A percentile compares a stretch with the other conserved stretches of the same genome.
Conservation (phyloP, 2,329 filamentous ascomycete genomes). For the Sclerotinia trifoliorum region DNA sequence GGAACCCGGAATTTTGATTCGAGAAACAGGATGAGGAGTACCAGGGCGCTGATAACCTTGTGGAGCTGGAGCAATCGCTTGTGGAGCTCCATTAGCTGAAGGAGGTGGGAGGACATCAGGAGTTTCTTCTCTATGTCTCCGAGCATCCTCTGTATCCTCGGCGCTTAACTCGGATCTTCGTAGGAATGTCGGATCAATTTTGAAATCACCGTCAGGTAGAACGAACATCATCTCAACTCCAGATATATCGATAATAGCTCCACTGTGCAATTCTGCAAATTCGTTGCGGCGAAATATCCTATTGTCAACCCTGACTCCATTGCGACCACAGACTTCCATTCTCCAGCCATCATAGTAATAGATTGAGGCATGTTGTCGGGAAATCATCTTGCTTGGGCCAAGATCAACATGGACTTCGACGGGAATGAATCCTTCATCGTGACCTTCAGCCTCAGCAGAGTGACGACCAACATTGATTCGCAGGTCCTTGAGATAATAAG, state of each 20-base stretch:
- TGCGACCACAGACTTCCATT: conserved; percentile 83
- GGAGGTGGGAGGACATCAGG: neutral
- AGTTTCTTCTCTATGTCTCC: conserved; percentile 4
- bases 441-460: conserved; percentile 15
- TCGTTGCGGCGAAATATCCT: conserved; percentile 63
- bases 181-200: conserved; percentile 67
- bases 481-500: conserved; percentile 77
- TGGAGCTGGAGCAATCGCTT: conserved; percentile 59
- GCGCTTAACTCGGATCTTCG: conserved; percentile 56
- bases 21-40: conserved; percentile 49
- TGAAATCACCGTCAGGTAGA: conserved; percentile 68
- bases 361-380: conserved; percentile 72
- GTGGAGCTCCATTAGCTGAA: conserved; percentile 35
- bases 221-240: conserved; percentile 99
- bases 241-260: conserved; percentile 87
- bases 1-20: conserved; percentile 31
- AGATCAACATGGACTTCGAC: conserved; percentile 78
- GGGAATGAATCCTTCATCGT: conserved; percentile 39
- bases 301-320: conserved; percentile 84
- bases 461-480: conserved; percentile 60
- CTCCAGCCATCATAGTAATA: conserved; percentile 78
- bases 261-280: conserved; percentile 69
- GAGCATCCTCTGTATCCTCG: conserved; percentile 11
- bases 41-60: conserved; percentile 59
- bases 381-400: conserved; percentile 78